phyloP scores from a whole-genome alignment of 106 monocot species.

The Allium fistulosum region DNA sequence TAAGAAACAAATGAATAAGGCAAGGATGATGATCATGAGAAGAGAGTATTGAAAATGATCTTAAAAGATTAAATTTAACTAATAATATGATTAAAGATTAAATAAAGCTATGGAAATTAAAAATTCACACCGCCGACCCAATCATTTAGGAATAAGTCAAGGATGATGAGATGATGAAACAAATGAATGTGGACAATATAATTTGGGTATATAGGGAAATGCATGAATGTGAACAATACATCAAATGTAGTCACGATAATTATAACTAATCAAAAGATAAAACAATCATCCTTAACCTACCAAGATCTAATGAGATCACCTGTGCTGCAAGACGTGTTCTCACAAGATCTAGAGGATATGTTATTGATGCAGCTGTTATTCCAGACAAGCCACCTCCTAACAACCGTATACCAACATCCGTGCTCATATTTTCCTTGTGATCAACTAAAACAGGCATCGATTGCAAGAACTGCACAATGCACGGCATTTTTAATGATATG shows the following conservation, averaged over 20 bases:
- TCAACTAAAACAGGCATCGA: slow-evolving; percentile 50
- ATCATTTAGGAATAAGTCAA: too few relatives aligned
- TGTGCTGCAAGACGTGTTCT: slow-evolving; percentile 92
- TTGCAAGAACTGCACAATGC: slow-evolving; percentile 54
- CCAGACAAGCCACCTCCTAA: slow-evolving; percentile 77
- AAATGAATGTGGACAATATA: too few relatives aligned
- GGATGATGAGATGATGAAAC: too few relatives aligned
- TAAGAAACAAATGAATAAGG: too few relatives aligned
- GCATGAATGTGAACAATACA: too few relatives aligned
- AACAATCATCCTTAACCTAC: not conserved
- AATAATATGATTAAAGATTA: too few relatives aligned
- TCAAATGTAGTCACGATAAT: not conserved
- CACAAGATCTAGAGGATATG: slow-evolving; percentile 90
- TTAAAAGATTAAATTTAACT: too few relatives aligned
- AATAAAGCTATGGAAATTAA: too few relatives aligned
- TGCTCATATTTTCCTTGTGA: slow-evolving; percentile 33
- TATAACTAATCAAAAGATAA: not conserved
- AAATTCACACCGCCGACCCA: too few relatives aligned
- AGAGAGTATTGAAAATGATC: too few relatives aligned
- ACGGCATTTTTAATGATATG: not conserved
- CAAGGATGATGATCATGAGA: too few relatives aligned
- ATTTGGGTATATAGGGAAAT: too few relatives aligned
- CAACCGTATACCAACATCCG: slow-evolving; percentile 57
- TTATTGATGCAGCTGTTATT: slow-evolving; percentile 82
- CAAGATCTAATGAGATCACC: slow-evolving; percentile 28